Base-by-base conservation (phyloP, 192 early-diverging fungal species). In the Radiomyces spectabilis region DNA sequence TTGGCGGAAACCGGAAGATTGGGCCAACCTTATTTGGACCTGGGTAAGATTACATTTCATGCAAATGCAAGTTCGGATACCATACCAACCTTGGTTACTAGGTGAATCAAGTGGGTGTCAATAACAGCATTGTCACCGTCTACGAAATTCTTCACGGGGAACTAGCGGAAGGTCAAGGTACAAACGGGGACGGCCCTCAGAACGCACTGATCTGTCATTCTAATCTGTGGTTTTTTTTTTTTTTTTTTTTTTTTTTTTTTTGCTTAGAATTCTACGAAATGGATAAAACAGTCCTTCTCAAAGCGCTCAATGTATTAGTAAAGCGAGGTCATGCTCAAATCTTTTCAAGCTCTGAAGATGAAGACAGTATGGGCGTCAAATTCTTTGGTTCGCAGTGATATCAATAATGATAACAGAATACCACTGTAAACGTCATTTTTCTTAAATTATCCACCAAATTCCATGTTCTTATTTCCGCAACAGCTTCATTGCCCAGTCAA, bases 111-210 rank as follows among this genome's bases (percentile, higher is more conserved):
- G 65, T 55, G 41, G 92, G 92, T 9, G 65, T 85, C 52, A 82
- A 81, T 53, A 90, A 87, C 62, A 79, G 85, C 0, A 84, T 97
- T 43, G 72, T 91, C 61, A 97, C 93, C 4, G 60, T 87, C 21
- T 95, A 91, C 61, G 94, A 97, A 71, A 73, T 97, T 52, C 68
- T 86, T 15, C 87, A 93, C 46, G 91, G 89, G 21, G 94, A 97
- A 37, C 68, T 76, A 55, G 76, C 86, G 1, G 84, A 75, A 34
- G 92, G 75, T 10, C 73, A 82, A 57, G 85, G 88, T 91, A 71
- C 54, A 64, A 54, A 31, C 32, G 6, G 33, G 6, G 13, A 5
- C 33, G 6, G 13, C 33, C 33, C 13, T 8, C 33, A 35, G 10
- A 15, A 48, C 24, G 26, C 30, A 21, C 46, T 10, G 3, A 15